phyloP scores from a whole-genome alignment of 331 rosid genomes.

The Acacia concinna region DNA sequence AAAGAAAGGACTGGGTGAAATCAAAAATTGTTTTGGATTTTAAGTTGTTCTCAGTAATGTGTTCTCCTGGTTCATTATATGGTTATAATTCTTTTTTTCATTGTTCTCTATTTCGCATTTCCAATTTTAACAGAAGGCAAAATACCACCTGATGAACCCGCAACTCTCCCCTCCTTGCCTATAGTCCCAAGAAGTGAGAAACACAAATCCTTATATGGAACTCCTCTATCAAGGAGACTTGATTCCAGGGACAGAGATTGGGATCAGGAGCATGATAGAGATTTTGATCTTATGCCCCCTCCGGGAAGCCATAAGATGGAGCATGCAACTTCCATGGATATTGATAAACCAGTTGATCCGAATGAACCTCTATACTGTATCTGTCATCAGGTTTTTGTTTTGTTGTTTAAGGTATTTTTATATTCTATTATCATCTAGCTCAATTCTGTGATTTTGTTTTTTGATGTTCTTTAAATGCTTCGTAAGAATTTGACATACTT shows the following conservation, averaged over 20 bases:
- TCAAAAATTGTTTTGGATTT: neutral
- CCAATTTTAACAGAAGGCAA: constrained; percentile 68
- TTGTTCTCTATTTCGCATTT: constrained; percentile 23
- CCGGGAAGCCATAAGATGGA: constrained; percentile 93
- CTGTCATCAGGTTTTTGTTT: constrained; percentile 84
- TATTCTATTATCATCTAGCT: constrained; percentile 22
- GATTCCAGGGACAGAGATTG: constrained; percentile 87
- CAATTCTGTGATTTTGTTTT: neutral
- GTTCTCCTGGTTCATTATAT: neutral
- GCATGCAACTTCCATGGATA: constrained; percentile 64
- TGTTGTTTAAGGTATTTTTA: constrained; percentile 7
- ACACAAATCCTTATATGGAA: constrained; percentile 53
- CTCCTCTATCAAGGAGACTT: constrained; percentile 75
- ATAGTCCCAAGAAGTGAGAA: constrained; percentile 70
- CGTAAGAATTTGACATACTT: constrained; percentile 32
- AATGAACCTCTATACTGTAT: constrained; percentile 94
- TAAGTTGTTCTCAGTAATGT: neutral
- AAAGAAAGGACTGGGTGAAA: constrained; percentile 16
- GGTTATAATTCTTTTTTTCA: constrained; percentile 5
- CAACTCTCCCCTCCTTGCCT: constrained; percentile 83
- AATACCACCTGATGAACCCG: constrained; percentile 83
- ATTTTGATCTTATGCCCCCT: constrained; percentile 96
- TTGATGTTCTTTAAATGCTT: constrained; percentile 27
- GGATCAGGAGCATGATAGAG: constrained; percentile 91
- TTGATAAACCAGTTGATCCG: constrained; percentile 89